A percentile compares a stretch with the other conserved stretches of the same genome.
Conservation (phyloP, 176 grass and related monocot species). For the Aegilops speltoides region DNA sequence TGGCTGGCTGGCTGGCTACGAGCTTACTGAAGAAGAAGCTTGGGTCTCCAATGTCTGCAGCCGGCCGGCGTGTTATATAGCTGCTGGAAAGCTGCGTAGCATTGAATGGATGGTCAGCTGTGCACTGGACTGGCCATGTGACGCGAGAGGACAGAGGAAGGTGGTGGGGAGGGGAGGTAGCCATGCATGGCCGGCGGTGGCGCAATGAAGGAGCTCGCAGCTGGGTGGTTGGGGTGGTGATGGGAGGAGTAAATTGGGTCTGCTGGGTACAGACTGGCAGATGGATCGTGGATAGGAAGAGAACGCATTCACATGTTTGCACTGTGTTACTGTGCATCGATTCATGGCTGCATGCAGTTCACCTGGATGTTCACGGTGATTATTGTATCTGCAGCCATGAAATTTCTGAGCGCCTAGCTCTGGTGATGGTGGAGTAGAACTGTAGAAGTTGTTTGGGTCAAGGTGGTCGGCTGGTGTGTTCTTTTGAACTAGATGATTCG, state of each 20-base stretch:
- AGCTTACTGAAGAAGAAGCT: slow-evolving; percentile 2
- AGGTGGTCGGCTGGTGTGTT: neutral
- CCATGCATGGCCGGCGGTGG: slow-evolving; percentile 35
- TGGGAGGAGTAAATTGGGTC: slow-evolving; percentile 31
- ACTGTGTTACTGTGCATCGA: neutral
- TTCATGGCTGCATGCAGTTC: neutral
- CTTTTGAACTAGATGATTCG: no score
- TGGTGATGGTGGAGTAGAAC: neutral
- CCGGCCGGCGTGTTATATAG: slow-evolving; percentile 28
- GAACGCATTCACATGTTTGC: neutral
- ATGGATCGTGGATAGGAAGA: neutral
- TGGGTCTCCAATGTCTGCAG: neutral
- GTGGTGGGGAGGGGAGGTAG: neutral
- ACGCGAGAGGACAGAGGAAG: neutral
- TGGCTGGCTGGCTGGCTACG: neutral
- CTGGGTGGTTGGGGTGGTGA: slow-evolving; percentile 16
- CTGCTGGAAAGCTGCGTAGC: slow-evolving; percentile 14
- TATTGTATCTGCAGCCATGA: neutral
- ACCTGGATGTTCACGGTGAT: neutral
- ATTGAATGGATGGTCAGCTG: slow-evolving; percentile 29
- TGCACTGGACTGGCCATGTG: slow-evolving; percentile 45
- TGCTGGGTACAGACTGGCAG: neutral
- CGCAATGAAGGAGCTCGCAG: slow-evolving; percentile 31
- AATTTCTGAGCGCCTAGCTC: neutral
- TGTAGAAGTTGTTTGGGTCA: neutral